Percentiles rank a stretch among this genome's conserved stretches.
phyloP scores from a whole-genome alignment of 805 yeast species.

The Suhomyces faveliae region DNA sequence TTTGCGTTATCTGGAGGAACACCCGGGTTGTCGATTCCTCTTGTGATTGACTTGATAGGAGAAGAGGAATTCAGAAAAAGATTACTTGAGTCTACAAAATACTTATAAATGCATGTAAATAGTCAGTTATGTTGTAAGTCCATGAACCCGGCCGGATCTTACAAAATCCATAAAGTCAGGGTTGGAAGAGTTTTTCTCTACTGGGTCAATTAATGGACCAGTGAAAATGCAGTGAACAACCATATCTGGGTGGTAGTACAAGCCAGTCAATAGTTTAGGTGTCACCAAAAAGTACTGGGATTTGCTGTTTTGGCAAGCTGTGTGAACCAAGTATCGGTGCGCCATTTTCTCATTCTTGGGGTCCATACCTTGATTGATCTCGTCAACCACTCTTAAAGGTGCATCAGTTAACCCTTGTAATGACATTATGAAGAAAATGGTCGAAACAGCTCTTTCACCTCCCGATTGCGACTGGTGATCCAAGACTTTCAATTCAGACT shows the following conservation, averaged over 20 bases:
- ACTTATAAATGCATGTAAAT: neutral
- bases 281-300: slow-evolving; percentile 92
- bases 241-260: slow-evolving; percentile 78
- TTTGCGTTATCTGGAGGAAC: slow-evolving; percentile 67
- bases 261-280: slow-evolving; percentile 79
- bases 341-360: slow-evolving; percentile 85
- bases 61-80: slow-evolving; percentile 29
- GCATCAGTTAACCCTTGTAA: slow-evolving; percentile 84
- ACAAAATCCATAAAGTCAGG: slow-evolving; percentile 34
- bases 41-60: slow-evolving; percentile 57
- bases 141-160: slow-evolving; percentile 6
- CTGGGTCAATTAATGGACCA: slow-evolving; percentile 32
- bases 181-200: slow-evolving; percentile 12
- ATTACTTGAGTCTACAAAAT: slow-evolving; percentile 12
- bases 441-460: slow-evolving; percentile 95
- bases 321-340: slow-evolving; percentile 79
- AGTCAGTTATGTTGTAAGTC: slow-evolving; percentile 7
- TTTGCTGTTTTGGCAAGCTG: slow-evolving; percentile 58
- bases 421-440: slow-evolving; percentile 86
- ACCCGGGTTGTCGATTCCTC: slow-evolving; percentile 68
- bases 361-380: slow-evolving; percentile 99
- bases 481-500: slow-evolving; percentile 63
- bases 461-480: slow-evolving; percentile 94
- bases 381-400: slow-evolving; percentile 95
- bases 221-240: slow-evolving; percentile 74